These are phyloP conservation scores for Cladophialophora chaetospira DNA, from an alignment of 2,329 filamentous ascomycete species.

Conservation along the genomic window DNA sequence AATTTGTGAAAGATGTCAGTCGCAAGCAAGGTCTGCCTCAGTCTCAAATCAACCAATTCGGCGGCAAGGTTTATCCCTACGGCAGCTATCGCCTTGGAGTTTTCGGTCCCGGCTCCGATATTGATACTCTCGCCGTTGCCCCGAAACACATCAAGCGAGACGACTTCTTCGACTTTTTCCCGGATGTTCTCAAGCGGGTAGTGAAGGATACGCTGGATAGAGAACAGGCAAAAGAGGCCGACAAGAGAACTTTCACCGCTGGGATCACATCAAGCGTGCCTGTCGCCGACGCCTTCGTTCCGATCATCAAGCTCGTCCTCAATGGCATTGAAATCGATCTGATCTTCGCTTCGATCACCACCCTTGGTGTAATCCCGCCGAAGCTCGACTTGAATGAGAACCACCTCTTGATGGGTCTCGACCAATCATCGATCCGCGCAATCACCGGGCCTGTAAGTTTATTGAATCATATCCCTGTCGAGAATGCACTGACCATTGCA, in stretches of 20 bases:
- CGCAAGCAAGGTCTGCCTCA: slow-evolving; percentile 72
- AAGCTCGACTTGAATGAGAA: slow-evolving; percentile 79
- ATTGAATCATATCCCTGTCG: not conserved
- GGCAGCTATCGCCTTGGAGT: slow-evolving; percentile 94
- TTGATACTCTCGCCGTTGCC: slow-evolving; percentile 90
- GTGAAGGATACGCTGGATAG: slow-evolving; percentile 46
- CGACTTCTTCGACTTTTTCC: slow-evolving; percentile 90
- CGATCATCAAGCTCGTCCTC: slow-evolving; percentile 96
- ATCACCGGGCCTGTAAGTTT: slow-evolving; percentile 74
- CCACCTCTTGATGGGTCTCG: slow-evolving; percentile 78
- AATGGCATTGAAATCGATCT: slow-evolving; percentile 91
- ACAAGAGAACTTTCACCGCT: slow-evolving; percentile 51
- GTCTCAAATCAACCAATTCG: slow-evolving; percentile 76
- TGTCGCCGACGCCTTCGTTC: slow-evolving; percentile 88
- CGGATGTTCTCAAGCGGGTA: slow-evolving; percentile 74
- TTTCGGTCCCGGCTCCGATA: slow-evolving; percentile 91
- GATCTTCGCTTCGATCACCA: slow-evolving; percentile 77
- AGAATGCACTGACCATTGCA: slow-evolving; percentile 7
- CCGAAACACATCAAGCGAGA: slow-evolving; percentile 85
- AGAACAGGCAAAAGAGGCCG: not conserved
- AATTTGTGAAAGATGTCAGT: slow-evolving; percentile 83
- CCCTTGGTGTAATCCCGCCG: slow-evolving; percentile 69
- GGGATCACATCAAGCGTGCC: slow-evolving; percentile 81
- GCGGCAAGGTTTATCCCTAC: slow-evolving; percentile 93
- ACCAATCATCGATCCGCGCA: slow-evolving; percentile 82